A percentile compares a stretch with the other conserved stretches of the same genome.
These are phyloP conservation scores for Suhomyces tanzawaensis DNA, from an alignment of 805 yeast genomes.

Conservation along the genomic window DNA sequence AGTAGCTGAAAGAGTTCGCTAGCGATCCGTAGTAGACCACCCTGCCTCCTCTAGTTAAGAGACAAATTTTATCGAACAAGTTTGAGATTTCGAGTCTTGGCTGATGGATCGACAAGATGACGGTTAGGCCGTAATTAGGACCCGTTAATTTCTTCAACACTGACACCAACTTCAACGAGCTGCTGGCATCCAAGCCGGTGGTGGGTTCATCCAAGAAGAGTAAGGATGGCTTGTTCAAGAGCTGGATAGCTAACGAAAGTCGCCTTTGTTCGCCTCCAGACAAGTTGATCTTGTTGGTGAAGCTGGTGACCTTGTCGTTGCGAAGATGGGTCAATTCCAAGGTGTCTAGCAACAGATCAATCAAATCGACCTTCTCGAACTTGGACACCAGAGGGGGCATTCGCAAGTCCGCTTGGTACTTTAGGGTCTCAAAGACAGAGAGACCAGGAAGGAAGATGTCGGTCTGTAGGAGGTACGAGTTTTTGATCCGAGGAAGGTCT, in stretches of 20 bases:
- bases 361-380: constrained; percentile 14
- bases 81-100: constrained; percentile 23
- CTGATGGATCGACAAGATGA: constrained; percentile 25
- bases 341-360: constrained; percentile 16
- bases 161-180: constrained; percentile 23
- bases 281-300: constrained; percentile 16
- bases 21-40: constrained; percentile 23
- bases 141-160: constrained; percentile 21
- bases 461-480: constrained; percentile 23
- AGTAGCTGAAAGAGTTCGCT: constrained; percentile 16
- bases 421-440: constrained; percentile 20
- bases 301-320: constrained; percentile 17
- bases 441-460: constrained; percentile 26
- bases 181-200: constrained; percentile 26
- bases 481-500: constrained; percentile 12
- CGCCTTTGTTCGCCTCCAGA: constrained; percentile 30
- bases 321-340: constrained; percentile 19
- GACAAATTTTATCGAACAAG: constrained; percentile 24
- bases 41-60: constrained; percentile 25
- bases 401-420: constrained; percentile 24
- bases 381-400: constrained; percentile 14
- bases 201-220: constrained; percentile 29
- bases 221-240: constrained; percentile 21
- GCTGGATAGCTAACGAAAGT: constrained; percentile 24
- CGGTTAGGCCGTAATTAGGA: constrained; percentile 24